These are phyloP conservation scores for Moricandia moricandioides DNA, from an alignment of 345 rosid species.

Conservation along the genomic window DNA sequence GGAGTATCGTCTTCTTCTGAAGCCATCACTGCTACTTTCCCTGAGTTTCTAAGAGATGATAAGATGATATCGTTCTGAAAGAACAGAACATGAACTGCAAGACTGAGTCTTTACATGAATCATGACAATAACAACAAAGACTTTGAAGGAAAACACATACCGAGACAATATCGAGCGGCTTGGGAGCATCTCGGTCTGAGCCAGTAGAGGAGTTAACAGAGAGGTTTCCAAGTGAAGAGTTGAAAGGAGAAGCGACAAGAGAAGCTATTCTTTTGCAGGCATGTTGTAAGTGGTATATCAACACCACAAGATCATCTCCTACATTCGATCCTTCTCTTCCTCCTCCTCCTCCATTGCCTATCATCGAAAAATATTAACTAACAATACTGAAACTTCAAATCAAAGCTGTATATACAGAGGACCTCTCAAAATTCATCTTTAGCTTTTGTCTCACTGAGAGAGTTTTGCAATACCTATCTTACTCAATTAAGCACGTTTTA, in stretches of 20 bases:
- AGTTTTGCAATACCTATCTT: not conserved
- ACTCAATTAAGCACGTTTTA: not conserved
- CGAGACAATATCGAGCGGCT: slow-evolving; percentile 80
- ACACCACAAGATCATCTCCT: slow-evolving; percentile 67
- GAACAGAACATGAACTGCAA: not conserved
- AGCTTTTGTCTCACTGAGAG: not conserved
- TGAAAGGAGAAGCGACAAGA: slow-evolving; percentile 86
- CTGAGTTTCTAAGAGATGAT: slow-evolving; percentile 70
- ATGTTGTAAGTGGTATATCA: slow-evolving; percentile 75
- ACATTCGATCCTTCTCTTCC: slow-evolving; percentile 56
- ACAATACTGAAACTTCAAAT: not conserved
- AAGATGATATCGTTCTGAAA: slow-evolving; percentile 78
- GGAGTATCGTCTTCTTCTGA: slow-evolving; percentile 87
- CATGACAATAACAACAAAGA: slow-evolving; percentile 1
- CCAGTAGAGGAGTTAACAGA: slow-evolving; percentile 37
- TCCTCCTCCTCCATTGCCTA: slow-evolving; percentile 49
- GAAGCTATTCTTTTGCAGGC: slow-evolving; percentile 91
- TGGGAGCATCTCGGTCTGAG: slow-evolving; percentile 72
- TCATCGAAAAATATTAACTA: slow-evolving; percentile 19
- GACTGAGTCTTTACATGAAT: slow-evolving; percentile 2
- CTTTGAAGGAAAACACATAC: slow-evolving; percentile 35
- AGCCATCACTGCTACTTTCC: slow-evolving; percentile 91
- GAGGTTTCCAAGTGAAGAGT: slow-evolving; percentile 59
- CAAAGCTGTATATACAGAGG: slow-evolving; percentile 2
- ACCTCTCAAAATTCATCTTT: slow-evolving; percentile 1